These are phyloP conservation scores for Cercospora brassicicola DNA, from an alignment of 2,329 filamentous ascomycete species.

Conservation along the genomic window DNA sequence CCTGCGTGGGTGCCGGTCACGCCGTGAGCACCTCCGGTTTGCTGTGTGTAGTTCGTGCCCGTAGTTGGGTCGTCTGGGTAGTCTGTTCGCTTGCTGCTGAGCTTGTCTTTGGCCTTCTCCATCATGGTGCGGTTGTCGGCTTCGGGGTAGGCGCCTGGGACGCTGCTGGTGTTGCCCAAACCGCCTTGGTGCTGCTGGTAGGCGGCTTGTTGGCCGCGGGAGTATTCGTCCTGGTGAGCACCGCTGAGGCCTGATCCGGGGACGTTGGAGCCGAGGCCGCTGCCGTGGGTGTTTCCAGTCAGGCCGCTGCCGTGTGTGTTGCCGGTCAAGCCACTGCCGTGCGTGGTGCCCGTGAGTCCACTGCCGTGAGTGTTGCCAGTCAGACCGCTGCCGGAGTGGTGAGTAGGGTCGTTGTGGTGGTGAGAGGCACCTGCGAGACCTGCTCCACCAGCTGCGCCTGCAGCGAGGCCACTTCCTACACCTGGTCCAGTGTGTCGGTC, in stretches of 20 bases:
- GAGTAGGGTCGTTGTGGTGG: slow-evolving; percentile 15
- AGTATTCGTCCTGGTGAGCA: slow-evolving; percentile 11
- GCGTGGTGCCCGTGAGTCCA: no score
- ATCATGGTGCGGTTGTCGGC: slow-evolving; percentile 18
- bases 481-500: slow-evolving; percentile 19
- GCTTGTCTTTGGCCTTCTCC: slow-evolving; percentile 23
- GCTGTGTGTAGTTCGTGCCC: slow-evolving; percentile 18
- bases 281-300: no score
- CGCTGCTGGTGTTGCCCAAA: slow-evolving; percentile 7
- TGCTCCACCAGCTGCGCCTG: slow-evolving; percentile 13
- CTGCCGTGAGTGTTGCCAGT: neutral
- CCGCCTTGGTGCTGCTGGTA: slow-evolving; percentile 4
- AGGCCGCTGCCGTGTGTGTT: no score
- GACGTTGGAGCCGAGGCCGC: neutral
- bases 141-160: slow-evolving; percentile 5
- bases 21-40: neutral
- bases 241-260: neutral
- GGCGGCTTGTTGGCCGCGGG: slow-evolving; percentile 11
- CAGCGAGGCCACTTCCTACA: slow-evolving; percentile 8
- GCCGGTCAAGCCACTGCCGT: no score
- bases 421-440: slow-evolving; percentile 15
- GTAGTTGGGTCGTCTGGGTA: slow-evolving; percentile 21
- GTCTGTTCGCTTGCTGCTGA: slow-evolving; percentile 13
- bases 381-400: slow-evolving; percentile 1
- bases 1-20: slow-evolving; percentile 2